Evolutionary conservation across 441 rosid species (phyloP).

Genomic region (Populus hybrid): DNA sequence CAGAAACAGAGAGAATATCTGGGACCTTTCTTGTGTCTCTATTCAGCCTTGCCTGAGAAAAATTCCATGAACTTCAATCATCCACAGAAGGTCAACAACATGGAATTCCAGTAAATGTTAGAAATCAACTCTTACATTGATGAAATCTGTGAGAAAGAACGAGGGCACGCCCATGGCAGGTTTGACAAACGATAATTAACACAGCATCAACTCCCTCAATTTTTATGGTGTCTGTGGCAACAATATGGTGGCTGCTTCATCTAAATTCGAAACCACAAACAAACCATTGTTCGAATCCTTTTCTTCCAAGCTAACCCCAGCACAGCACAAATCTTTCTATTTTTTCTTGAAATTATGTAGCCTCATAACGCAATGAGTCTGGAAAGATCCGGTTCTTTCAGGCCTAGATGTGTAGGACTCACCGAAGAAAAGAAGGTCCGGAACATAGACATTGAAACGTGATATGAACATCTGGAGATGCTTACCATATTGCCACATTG

Average conservation of each 20-base stretch:
- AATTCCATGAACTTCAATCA: background rate
- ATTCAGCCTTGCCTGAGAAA: background rate
- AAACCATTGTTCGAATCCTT: conserved; percentile 56
- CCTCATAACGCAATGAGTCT: conserved; percentile 45
- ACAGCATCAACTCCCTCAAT: conserved; percentile 45
- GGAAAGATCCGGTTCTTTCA: conserved; percentile 49
- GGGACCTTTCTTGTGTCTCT: no score
- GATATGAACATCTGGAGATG: conserved; percentile 46
- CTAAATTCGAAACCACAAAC: conserved; percentile 49
- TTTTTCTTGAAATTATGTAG: conserved; percentile 43
- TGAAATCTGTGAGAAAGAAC: conserved; percentile 56
- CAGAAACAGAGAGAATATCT: background rate
- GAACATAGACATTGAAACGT: conserved; percentile 31
- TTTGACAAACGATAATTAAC: conserved; percentile 45
- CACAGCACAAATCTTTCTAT: conserved; percentile 55
- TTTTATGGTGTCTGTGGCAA: conserved; percentile 63
- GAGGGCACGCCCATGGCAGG: conserved; percentile 50
- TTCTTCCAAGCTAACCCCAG: conserved; percentile 71
- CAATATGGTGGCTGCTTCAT: conserved; percentile 53
- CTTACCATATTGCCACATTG: conserved; percentile 73
- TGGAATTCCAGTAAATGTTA: no score
- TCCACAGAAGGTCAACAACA: no score
- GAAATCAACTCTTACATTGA: conserved; percentile 34
- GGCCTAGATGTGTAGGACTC: conserved; percentile 37
- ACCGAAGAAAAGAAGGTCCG: conserved; percentile 28